Evolutionary conservation across 2,329 filamentous ascomycete genomes (phyloP), one percentile per base, ranked within the genome.

Genomic region (Rugonectria rugulosa): DNA sequence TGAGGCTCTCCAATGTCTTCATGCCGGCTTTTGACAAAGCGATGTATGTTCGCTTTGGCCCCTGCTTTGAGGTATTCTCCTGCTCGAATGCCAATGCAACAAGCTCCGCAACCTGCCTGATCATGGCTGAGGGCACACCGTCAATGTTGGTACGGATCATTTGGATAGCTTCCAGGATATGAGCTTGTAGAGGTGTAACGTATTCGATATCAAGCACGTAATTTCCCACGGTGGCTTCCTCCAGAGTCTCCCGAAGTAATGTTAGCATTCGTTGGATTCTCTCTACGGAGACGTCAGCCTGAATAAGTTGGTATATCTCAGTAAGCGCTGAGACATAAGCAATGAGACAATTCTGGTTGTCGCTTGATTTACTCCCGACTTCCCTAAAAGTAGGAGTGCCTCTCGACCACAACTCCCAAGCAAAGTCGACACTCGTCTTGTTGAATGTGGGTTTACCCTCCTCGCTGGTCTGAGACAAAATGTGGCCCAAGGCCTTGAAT

Each of bases 11-110:
- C 2, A 96, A 73, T 40, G 92, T 83, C 2, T 81, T 77, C 82
- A 97, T 95, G 55, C 89, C 87, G 17, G 85, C 85, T 72, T 95
- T 96, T 1, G 93, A 92, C 68, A 98, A 84, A 27, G 95, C 94
- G 51, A 99, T 87, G 69, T 92, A 98, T 0, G 92, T 96, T 6
- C 91, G 89, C 53, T 86, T 86, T 45, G 76, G 68, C 2, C 68
- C 62, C 11, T 76, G 72, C 11, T 64, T 63, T 60, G 75, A 51
- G 57, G 72, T 19, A 57, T 67, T 50, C 53, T 76, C 67, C 53
- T 73, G 70, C 1, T 78, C 73, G 63, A 91, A 93, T 1, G 91
- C 88, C 27, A 96, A 77, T 3, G 85, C 82, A 8, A 87, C 82
- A 56, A 96, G 86, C 44, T 90, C 84, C 1, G 91, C 85, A 9